Evolutionary conservation across 179 eudicot genomes (phyloP).

Genomic region (Beta corolliflora): DNA sequence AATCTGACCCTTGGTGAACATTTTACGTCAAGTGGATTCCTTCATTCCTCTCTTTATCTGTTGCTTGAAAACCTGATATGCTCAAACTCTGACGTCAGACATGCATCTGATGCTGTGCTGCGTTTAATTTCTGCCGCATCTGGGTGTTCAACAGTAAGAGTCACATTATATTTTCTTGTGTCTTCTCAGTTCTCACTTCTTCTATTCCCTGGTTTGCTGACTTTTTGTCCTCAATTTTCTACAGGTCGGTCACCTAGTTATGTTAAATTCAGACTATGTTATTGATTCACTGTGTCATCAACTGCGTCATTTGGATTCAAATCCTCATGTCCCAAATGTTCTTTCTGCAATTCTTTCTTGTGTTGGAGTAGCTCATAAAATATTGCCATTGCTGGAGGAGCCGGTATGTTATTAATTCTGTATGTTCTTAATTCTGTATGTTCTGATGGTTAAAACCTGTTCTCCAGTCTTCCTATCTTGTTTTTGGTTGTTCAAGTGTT

Average conservation of each 20-base stretch:
- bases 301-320: slow-evolving; percentile 85
- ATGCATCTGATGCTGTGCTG: slow-evolving; percentile 77
- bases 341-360: slow-evolving; percentile 91
- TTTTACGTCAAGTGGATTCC: slow-evolving; percentile 79
- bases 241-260: slow-evolving; percentile 90
- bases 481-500: slow-evolving; percentile 2
- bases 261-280: slow-evolving; percentile 87
- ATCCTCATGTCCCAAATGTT: slow-evolving; percentile 85
- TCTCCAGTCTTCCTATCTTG: neutral
- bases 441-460: neutral
- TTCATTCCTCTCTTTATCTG: slow-evolving; percentile 73
- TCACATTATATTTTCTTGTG: neutral
- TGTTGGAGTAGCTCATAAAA: slow-evolving; percentile 78
- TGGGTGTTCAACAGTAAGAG: slow-evolving; percentile 75
- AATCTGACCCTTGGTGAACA: slow-evolving; percentile 63
- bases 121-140: slow-evolving; percentile 64
- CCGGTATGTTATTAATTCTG: slow-evolving; percentile 85
- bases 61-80: slow-evolving; percentile 89
- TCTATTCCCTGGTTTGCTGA: slow-evolving; percentile 19
- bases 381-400: slow-evolving; percentile 95
- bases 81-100: slow-evolving; percentile 69
- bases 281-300: slow-evolving; percentile 91
- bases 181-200: neutral
- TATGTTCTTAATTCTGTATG: neutral
- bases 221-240: neutral